Base-by-base conservation (phyloP, 495 filamentous ascomycete species). In the Penicillium maclennaniae region DNA sequence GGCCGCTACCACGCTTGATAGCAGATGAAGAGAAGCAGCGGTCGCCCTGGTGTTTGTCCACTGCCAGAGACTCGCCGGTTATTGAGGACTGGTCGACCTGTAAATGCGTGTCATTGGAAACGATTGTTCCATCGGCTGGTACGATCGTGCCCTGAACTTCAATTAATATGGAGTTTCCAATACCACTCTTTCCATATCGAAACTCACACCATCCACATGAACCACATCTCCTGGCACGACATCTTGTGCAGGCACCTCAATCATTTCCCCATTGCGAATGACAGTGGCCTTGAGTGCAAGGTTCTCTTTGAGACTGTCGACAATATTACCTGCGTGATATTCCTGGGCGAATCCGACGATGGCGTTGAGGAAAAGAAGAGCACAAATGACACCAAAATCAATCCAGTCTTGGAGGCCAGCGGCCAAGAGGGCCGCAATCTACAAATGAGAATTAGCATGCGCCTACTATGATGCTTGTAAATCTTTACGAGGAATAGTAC, bases 41-140 rank as follows among this genome's bases (percentile, higher is more conserved):
- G 69, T 95, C 89, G 50, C 80, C 79, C 68, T 85, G 84, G 69
- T 86, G 82, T 75, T 92, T 95, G 70, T 92, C 87, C 51, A 93
- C 89, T 54, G 91, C 89, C 51, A 95, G 83, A 61, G 91, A 95
- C 74, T 96, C 91, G 54, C 91, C 91, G 27, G 91, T 95, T 62
- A 96, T 88, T 56, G 87, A 81, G 53, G 91, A 95, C 74, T 95
- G 91, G 71, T 96, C 91, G 54, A 96, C 85, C 68, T 95, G 89
- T 46, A 96, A 81, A 76, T 87, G 87, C 50, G 87, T 83, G 61
- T 84, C 81, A 41, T 88, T 83, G 63, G 86, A 88, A 53, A 92
- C 80, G 63, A 96, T 83, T 47, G 84, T 84, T 51, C 91, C 91
- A 68, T 96, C 91, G 59, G 90, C 91, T 45, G 90, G 86, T 67